A percentile compares a stretch with the other conserved stretches of the same genome.
Evolutionary conservation across 2,329 filamentous ascomycete genomes (phyloP).

Genomic region (Pyricularia pennisetigena): DNA sequence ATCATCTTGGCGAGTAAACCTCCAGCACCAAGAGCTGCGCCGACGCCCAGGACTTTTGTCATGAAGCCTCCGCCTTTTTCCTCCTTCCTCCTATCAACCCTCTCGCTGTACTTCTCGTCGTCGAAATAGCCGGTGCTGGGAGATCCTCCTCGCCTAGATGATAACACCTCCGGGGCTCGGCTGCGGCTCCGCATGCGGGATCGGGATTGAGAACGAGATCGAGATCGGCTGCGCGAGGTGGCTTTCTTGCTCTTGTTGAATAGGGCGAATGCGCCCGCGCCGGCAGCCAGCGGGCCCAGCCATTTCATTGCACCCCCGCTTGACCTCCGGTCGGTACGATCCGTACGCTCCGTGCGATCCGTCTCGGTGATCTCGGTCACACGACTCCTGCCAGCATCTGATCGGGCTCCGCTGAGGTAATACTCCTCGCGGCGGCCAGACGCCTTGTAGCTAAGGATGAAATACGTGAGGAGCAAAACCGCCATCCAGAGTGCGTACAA

Average conservation of each 20-base stretch:
- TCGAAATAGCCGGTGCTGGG: constrained; percentile 38
- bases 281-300: constrained; percentile 44
- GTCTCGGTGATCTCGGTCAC: not conserved
- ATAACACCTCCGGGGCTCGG: constrained; percentile 36
- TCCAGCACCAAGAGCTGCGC: constrained; percentile 52
- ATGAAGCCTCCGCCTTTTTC: constrained; percentile 44
- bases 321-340: constrained; percentile 25
- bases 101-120: constrained; percentile 58
- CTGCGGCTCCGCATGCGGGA: constrained; percentile 24
- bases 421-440: constrained; percentile 41
- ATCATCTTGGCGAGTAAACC: constrained; percentile 50
- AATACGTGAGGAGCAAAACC: constrained; percentile 64
- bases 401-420: constrained; percentile 49
- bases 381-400: constrained; percentile 30
- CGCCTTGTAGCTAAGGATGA: constrained; percentile 65
- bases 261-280: constrained; percentile 37
- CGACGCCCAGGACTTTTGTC: constrained; percentile 49
- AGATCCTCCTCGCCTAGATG: constrained; percentile 38
- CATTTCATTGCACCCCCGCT: constrained; percentile 26
- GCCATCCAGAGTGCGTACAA: constrained; percentile 73
- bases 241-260: constrained; percentile 28
- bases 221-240: constrained; percentile 28
- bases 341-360: constrained; percentile 16
- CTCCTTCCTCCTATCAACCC: constrained; percentile 20
- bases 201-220: constrained; percentile 15